Evolutionary conservation across 345 rosid genomes (phyloP).

Genomic region (Pistacia atlantica): DNA sequence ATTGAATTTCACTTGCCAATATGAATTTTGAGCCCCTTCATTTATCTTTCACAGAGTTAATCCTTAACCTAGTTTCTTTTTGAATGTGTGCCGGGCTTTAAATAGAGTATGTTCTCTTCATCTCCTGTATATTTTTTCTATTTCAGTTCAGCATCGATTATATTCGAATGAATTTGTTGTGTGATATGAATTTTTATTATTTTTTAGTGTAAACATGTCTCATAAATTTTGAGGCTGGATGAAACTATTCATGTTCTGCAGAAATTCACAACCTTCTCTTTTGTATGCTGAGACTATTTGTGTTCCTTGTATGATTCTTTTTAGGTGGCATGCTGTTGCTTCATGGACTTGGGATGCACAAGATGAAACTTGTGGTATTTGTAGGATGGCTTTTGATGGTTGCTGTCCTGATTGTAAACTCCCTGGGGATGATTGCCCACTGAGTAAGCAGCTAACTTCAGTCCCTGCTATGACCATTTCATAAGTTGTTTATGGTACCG

Average conservation of each 20-base stretch:
- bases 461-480: neutral
- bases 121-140: conserved; percentile 7
- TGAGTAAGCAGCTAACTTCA: conserved; percentile 47
- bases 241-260: conserved; percentile 10
- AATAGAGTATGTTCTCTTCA: conserved; percentile 42
- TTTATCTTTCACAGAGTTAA: conserved; percentile 20
- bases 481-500: neutral
- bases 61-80: conserved; percentile 31
- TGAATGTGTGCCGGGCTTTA: conserved; percentile 7
- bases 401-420: conserved; percentile 93
- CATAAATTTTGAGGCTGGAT: conserved; percentile 8
- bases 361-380: conserved; percentile 95
- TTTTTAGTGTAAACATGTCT: neutral
- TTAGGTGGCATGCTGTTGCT: conserved; percentile 94
- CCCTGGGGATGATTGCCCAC: conserved; percentile 93
- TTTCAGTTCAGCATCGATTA: neutral
- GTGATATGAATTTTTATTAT: too few species aligned
- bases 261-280: neutral
- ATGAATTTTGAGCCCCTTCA: neutral
- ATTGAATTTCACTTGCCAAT: too few species aligned
- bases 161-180: neutral
- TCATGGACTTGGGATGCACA: conserved; percentile 99
- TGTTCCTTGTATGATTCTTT: conserved; percentile 13
- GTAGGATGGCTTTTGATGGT: conserved; percentile 97
- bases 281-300: neutral